A percentile compares a stretch with the other conserved stretches of the same genome.
phyloP scores from a whole-genome alignment of 352 stramenopile species.

The Pythium periplocum region DNA sequence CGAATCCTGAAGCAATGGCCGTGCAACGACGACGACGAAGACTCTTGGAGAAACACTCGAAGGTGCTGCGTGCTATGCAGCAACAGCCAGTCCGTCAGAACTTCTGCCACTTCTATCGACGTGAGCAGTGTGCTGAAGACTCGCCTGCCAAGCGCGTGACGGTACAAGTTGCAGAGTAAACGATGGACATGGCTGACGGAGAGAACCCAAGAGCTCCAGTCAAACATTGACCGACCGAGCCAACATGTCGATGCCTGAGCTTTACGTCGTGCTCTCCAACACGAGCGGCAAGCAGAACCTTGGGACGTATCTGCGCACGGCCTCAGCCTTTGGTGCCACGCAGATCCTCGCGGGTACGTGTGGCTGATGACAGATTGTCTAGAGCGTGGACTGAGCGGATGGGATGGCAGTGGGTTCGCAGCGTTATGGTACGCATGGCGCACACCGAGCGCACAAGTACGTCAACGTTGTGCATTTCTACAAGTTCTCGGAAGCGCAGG shows the following conservation, averaged over 20 bases:
- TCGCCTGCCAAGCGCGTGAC: conserved; percentile 23
- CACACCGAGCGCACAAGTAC: conserved; percentile 77
- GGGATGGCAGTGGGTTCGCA: conserved; percentile 38
- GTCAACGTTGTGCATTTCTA: conserved; percentile 71
- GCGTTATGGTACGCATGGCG: conserved; percentile 74
- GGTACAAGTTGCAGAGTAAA: conserved; percentile 23
- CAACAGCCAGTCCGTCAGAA: conserved; percentile 31
- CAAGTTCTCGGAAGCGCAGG: conserved; percentile 49
- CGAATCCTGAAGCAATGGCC: conserved; percentile 17
- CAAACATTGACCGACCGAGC: too few species aligned
- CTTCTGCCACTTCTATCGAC: conserved; percentile 66
- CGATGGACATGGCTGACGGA: conserved; percentile 16
- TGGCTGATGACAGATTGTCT: too few species aligned
- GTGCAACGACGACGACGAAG: conserved; percentile 15
- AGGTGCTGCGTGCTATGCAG: conserved; percentile 45
- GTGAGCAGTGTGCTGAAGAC: conserved; percentile 40
- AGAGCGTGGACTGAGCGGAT: too few species aligned
- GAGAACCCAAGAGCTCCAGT: not conserved
- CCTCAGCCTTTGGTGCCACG: conserved; percentile 61
- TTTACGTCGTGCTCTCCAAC: conserved; percentile 77
- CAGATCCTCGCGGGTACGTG: conserved; percentile 65
- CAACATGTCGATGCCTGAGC: conserved; percentile 14
- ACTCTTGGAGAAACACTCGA: conserved; percentile 47
- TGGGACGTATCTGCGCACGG: conserved; percentile 71
- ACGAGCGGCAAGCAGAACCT: conserved; percentile 68